Evolutionary conservation across 805 yeast species (phyloP), one percentile per base, ranked within the genome.

Genomic region (Saccharomyces paradoxus): DNA sequence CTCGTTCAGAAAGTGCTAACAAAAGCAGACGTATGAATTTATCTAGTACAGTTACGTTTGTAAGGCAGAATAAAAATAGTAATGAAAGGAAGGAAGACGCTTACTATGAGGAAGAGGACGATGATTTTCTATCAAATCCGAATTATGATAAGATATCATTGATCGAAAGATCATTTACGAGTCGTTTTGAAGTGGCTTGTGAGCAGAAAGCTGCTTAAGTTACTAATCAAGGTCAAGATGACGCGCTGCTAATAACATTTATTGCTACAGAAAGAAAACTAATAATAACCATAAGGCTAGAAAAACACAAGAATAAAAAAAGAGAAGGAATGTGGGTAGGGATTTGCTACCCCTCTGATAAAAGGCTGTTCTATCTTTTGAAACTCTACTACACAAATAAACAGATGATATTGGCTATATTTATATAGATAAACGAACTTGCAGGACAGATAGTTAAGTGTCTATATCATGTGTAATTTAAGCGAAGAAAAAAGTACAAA

Each of bases 111-210:
- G 69, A 68, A 48, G 76, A 71, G 1, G 81, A 75, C 27, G 73
- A 68, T 10, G 78, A 78, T 50, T 64, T 77, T 21, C 77, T 83
- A 46, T 84, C 84, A 7, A 37, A 37, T 21, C 22, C 24, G 24
- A 37, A 37, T 10, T 37, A 17, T 17, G 44, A 37, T 17, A 37
- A 37, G 22, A 37, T 37, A 37, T 37, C 44, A 37, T 17, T 37
- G 24, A 37, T 37, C 44, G 44, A 37, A 17, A 37, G 24, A 8
- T 37, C 44, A 7, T 37, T 37, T 9, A 37, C 44, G 24, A 37
- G 24, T 37, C 44, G 44, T 37, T 37, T 37, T 17, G 44, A 37
- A 8, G 44, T 37, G 44, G 44, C 44, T 17, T 37, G 44, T 37
- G 44, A 37, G 44, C 44, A 37, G 44, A 37, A 37, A 21, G 44